Evolutionary conservation across 441 rosid genomes (phyloP), one percentile per base, ranked within the genome.

Genomic region (Biscutella laevigata): DNA sequence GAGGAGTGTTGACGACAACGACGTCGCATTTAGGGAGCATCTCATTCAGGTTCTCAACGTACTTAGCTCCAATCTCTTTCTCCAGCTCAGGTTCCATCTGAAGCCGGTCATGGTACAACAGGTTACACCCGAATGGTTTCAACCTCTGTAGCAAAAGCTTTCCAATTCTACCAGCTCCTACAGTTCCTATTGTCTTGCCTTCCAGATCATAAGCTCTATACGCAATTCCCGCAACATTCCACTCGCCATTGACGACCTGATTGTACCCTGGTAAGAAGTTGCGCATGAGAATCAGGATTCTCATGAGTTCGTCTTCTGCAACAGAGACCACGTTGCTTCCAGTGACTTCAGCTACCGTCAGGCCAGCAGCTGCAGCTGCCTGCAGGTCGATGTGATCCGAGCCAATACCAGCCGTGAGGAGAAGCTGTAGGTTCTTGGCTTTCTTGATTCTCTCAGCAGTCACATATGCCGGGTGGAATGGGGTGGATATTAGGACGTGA

Each of bases 221-320:
- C 5, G 96, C 79, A 47, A 88, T 74, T 13, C 74, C 86, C 0
- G 98, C 98, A 4, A 91, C 95, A 54, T 91, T 80, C 94, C 98
- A 91, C 13, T 87, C 96, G 7, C 94, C 96, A 16, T 40, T 78
- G 27, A 81, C 53, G 57, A 88, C 85, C 59, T 91, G 96, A 28
- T 79, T 82, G 48, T 85, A 22, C 37, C 98, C 95, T 26, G 98
- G 88, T 12, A 91, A 7, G 60, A 91, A 91, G 64, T 91, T 91
- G 7, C 95, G 72, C 65, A 88, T 76, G 16, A 91, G 90, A 62
- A 87, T 83, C 9, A 88, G 76, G 69, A 87, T 79, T 64, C 96
- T 83, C 98, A 91, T 91, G 52, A 87, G 90, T 71, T 91, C 95
- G 4, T 91, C 96, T 67, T 91, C 94, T 3, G 98, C 95, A 46